Conservation (phyloP, 2,329 filamentous ascomycete species). For the Penicillium verrucosum region DNA sequence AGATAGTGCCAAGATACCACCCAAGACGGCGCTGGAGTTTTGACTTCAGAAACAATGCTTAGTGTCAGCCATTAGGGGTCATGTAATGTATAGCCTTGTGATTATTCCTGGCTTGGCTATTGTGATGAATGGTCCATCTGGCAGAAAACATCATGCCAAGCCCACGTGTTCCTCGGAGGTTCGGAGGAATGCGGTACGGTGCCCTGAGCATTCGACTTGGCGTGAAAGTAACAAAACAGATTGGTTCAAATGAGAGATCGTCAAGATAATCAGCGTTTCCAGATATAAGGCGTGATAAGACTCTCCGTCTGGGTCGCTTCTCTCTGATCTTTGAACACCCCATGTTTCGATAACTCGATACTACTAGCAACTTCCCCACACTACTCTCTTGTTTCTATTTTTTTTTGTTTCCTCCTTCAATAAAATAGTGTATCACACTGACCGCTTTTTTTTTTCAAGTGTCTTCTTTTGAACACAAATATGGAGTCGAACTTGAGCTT, state of each 20-base stretch:
- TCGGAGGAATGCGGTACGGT: background rate
- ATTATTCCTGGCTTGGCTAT: background rate
- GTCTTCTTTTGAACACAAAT: background rate
- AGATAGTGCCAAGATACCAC: constrained; percentile 23
- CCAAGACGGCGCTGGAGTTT: constrained; percentile 15
- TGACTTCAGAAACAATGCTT: constrained; percentile 4
- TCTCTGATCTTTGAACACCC: background rate
- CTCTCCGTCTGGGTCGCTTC: background rate
- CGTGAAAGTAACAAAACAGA: background rate
- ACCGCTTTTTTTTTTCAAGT: too few relatives aligned
- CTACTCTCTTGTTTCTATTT: too few relatives aligned
- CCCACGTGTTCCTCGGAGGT: too few relatives aligned
- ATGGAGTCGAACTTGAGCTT: constrained; percentile 17
- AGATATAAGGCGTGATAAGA: background rate
- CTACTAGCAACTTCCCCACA: background rate
- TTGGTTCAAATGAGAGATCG: constrained; percentile 1
- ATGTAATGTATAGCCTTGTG: background rate
- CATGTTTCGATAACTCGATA: background rate
- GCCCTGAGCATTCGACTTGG: background rate
- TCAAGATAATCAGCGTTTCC: background rate
- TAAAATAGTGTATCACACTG: background rate
- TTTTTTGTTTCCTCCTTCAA: background rate
- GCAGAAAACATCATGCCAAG: background rate
- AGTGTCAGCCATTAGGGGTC: background rate
- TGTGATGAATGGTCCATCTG: background rate